These are phyloP conservation scores for Claviceps sp. DNA, from an alignment of 2,329 filamentous ascomycete species.

Conservation along the genomic window DNA sequence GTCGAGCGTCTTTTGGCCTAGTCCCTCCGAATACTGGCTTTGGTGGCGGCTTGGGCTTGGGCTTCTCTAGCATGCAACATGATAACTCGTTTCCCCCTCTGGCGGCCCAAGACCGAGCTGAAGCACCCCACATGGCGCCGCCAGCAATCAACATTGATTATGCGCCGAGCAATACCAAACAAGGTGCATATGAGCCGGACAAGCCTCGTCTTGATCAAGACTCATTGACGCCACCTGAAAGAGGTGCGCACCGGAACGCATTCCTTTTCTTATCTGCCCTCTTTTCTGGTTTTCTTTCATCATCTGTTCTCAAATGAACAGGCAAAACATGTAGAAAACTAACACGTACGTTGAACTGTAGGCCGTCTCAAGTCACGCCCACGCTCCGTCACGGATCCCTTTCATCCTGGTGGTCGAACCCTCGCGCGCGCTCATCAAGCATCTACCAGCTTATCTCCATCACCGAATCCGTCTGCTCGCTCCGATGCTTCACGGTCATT, in stretches of 20 bases:
- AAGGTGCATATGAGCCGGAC: conserved; percentile 28
- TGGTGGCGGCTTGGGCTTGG: conserved; percentile 9
- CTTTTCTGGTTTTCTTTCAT: too few species aligned
- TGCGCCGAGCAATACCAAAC: conserved; percentile 54
- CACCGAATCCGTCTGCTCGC: conserved; percentile 29
- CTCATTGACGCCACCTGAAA: conserved; percentile 69
- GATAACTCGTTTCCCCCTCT: conserved; percentile 41
- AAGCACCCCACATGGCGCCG: conserved; percentile 72
- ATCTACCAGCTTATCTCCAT: conserved; percentile 35
- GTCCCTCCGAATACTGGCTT: conserved; percentile 27
- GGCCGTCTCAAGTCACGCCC: conserved; percentile 36
- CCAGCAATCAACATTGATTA: conserved; percentile 92
- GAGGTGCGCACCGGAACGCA: conserved; percentile 33
- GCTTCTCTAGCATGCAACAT: conserved; percentile 24
- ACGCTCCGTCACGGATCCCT: conserved; percentile 47
- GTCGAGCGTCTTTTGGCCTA: conserved; percentile 32
- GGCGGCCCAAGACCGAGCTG: conserved; percentile 32
- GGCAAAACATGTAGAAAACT: not conserved
- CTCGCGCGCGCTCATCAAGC: conserved; percentile 27
- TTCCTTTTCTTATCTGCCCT: not conserved
- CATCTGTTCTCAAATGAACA: too few species aligned
- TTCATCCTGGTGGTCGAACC: conserved; percentile 32
- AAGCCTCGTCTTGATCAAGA: conserved; percentile 59
- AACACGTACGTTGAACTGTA: conserved; percentile 9
- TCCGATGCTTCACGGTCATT: conserved; percentile 41